These are phyloP conservation scores for Perilla frutescens DNA, from an alignment of 257 asterid species.

Conservation along the genomic window DNA sequence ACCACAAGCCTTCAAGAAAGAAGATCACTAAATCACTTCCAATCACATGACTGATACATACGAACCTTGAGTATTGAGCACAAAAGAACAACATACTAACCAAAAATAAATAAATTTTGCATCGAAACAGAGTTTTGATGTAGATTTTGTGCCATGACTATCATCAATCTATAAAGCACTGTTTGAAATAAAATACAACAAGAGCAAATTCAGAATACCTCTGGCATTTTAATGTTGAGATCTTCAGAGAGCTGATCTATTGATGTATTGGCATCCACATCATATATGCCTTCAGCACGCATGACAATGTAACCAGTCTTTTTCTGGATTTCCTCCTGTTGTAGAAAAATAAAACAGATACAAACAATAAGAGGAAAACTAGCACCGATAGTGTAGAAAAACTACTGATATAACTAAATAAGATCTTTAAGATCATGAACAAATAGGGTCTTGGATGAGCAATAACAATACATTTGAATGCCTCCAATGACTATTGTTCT, in stretches of 20 bases:
- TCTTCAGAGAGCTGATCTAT: conserved; percentile 98
- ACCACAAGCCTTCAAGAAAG: neutral
- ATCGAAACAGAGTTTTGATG: conserved; percentile 4
- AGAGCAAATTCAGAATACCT: conserved; percentile 55
- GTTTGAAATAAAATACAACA: conserved; percentile 17
- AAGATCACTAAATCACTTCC: neutral
- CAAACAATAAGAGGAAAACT: conserved; percentile 5
- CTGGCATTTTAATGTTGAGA: conserved; percentile 91
- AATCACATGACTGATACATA: neutral
- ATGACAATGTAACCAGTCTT: conserved; percentile 95
- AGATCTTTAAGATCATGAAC: neutral
- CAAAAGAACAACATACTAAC: neutral
- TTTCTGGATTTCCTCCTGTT: conserved; percentile 98
- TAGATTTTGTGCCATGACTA: conserved; percentile 7
- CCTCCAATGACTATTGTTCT: conserved; percentile 15
- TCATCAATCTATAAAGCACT: conserved; percentile 12
- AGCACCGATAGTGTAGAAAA: conserved; percentile 3
- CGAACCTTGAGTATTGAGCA: neutral
- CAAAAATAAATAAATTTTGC: neutral
- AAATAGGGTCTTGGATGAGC: conserved; percentile 4
- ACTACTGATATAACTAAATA: conserved; percentile 5
- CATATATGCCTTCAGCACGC: conserved; percentile 96
- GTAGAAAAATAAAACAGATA: conserved; percentile 25
- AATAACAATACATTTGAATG: conserved; percentile 5
- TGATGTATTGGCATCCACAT: conserved; percentile 97